Base-by-base conservation (phyloP, 768 basidiomycete species). In the Tylopilus felleus region DNA sequence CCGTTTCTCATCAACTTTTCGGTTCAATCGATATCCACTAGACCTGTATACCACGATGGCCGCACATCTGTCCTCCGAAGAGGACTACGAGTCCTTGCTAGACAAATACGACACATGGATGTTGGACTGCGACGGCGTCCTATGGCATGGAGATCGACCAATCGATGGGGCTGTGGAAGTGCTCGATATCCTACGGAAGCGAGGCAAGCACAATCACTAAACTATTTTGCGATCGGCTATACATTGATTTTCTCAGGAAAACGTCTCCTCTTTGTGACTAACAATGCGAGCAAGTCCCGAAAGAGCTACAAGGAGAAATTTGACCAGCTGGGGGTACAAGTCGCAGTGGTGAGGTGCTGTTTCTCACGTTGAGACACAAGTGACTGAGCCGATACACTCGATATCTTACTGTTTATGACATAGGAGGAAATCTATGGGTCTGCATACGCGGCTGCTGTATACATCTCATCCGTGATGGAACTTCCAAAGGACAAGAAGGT, bases 391-490 rank as follows among this genome's bases (percentile, higher is more conserved):
- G 3, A 7, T 31, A 17, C 14, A 28, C 51, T 35, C 49, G 40
- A 25, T 16, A 5, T 49, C 46, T 56, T 38, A 58, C 14, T 3
- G 19, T 27, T 40, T 14, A 19, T 49, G n/a, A 42, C 21, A 9
- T 60, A 98, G 96, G 91, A 97, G 56, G 97, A 98, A 68, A 92
- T 98, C 50, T 98, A 92, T 61, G 93, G 95, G 48, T 98, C 96
- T 7, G 96, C 94, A 2, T 98, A 90, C 59, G 88, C 87, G 1
- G 75, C 89, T 13, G 88, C 87, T 0, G 84, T 88, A 33, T 90
- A 98, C 71, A 74, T 98, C 23, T 95, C 94, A 0, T 84, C 90
- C 38, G 88, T 98, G 13, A 77, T 95, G 61, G 88, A 92, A 53
- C 78, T 99, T 57, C 90, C 93, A 10, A 90, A 87, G 65, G 80